These are phyloP conservation scores for Cylindrotheca fusiformis DNA, from an alignment of 108 stramenopile genomes.

Conservation along the genomic window DNA sequence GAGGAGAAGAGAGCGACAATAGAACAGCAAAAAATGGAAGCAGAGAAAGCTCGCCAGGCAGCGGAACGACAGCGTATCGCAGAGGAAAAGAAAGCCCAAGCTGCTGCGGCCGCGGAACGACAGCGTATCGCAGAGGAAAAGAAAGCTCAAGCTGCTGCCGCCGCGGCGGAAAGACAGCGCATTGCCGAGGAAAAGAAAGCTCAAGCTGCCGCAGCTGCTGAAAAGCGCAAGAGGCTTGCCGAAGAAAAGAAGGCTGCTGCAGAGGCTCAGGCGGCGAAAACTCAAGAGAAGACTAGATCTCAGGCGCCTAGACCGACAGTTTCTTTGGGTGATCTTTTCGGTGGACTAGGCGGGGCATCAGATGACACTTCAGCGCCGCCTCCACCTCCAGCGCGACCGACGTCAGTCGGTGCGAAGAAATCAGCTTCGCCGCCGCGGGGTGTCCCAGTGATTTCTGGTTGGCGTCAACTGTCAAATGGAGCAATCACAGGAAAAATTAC, in stretches of 20 bases:
- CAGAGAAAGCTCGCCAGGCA: conserved; percentile 14
- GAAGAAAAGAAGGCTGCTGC: conserved; percentile 2
- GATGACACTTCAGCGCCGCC: background rate
- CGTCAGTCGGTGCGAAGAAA: background rate
- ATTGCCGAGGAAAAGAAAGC: conserved; percentile 1
- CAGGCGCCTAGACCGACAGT: conserved; percentile 11
- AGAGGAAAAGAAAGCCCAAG: conserved; percentile 23
- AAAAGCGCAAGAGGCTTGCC: conserved; percentile 5
- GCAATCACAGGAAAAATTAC: conserved; percentile 63
- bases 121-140: conserved; percentile 16
- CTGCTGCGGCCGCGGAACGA: conserved; percentile 19
- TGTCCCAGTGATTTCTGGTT: conserved; percentile 61
- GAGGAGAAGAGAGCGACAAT: conserved; percentile 4
- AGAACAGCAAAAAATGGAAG: conserved; percentile 3
- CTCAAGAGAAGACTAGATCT: conserved; percentile 10
- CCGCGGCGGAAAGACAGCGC: conserved; percentile 1
- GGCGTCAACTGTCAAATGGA: conserved; percentile 64
- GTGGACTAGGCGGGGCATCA: conserved; percentile 1
- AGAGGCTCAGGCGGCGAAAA: conserved; percentile 3
- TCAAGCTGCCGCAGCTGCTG: conserved; percentile 4
- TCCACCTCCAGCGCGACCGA: background rate
- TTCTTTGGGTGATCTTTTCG: conserved; percentile 21
- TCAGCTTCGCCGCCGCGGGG: conserved; percentile 40
- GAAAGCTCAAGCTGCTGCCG: conserved; percentile 7
- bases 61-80: conserved; percentile 5